Evolutionary conservation across 371 early-diverging fungal species (phyloP).

Genomic region (Dichotomocladium elegans): DNA sequence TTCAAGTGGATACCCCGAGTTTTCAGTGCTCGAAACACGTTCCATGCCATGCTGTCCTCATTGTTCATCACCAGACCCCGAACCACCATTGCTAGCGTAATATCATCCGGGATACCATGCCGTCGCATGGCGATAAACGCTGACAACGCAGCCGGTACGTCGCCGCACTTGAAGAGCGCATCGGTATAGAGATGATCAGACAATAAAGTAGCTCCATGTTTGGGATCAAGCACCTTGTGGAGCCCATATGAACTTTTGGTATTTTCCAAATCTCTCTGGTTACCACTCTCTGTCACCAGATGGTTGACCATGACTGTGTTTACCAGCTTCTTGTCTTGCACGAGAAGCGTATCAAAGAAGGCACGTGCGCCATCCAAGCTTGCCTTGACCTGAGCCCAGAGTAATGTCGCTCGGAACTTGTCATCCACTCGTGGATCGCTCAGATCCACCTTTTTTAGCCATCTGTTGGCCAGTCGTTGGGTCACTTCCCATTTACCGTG

Average conservation of each 20-base stretch:
- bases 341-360: constrained; percentile 21
- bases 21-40: constrained; percentile 29
- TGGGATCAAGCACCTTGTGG: constrained; percentile 1
- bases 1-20: constrained; percentile 25
- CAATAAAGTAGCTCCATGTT: neutral
- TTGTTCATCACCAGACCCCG: constrained; percentile 35
- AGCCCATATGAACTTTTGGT: constrained; percentile 18
- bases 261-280: constrained; percentile 6
- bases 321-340: constrained; percentile 8
- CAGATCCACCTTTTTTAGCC: constrained; percentile 7
- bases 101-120: constrained; percentile 29
- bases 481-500: constrained; percentile 21
- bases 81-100: constrained; percentile 41
- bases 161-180: constrained; percentile 41
- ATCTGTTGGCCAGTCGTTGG: constrained; percentile 4
- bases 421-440: constrained; percentile 15
- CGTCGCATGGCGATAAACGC: constrained; percentile 31
- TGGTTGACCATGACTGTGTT: constrained; percentile 41
- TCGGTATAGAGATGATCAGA: constrained; percentile 26
- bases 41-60: constrained; percentile 34
- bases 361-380: constrained; percentile 20
- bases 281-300: constrained; percentile 27
- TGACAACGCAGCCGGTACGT: constrained; percentile 32
- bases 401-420: constrained; percentile 22
- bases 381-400: constrained; percentile 29